These are phyloP conservation scores for Sicyos baderoa DNA, from an alignment of 306 rosid genomes.

Conservation along the genomic window DNA sequence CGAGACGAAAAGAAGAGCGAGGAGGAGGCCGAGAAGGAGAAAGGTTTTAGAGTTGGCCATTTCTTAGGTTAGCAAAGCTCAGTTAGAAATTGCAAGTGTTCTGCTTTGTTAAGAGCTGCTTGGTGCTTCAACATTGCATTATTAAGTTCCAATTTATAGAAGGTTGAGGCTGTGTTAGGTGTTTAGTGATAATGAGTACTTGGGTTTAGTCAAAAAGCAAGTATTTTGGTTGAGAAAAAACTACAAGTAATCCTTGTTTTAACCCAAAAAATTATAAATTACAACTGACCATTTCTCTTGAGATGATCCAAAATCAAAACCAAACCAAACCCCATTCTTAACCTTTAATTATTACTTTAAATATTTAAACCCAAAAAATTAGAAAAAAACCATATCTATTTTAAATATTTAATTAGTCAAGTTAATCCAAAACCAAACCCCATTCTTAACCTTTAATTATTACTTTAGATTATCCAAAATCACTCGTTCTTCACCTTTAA, in stretches of 20 bases:
- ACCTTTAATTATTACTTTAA: background rate
- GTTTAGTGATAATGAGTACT: background rate
- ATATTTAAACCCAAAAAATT: no score
- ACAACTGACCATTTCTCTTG: constrained; percentile 10
- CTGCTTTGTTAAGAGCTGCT: background rate
- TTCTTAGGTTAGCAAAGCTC: background rate
- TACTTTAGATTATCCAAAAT: no score
- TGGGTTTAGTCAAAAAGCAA: background rate
- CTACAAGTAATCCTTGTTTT: constrained; percentile 1
- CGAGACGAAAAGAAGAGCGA: constrained; percentile 8
- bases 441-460: background rate
- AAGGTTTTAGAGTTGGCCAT: constrained; percentile 5
- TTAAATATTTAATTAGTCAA: no score
- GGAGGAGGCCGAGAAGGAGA: background rate
- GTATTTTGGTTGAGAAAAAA: constrained; percentile 11
- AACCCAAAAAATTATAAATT: background rate
- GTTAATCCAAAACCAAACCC: background rate
- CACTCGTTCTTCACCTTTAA: no score
- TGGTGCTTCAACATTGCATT: background rate
- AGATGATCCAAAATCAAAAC: background rate
- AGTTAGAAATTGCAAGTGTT: background rate
- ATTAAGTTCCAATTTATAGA: background rate
- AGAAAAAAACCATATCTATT: no score
- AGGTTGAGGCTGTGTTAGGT: background rate
- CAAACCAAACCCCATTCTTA: no score